Evolutionary conservation across 208 protist species (phyloP).

Genomic region (Acanthamoeba polyphaga): DNA sequence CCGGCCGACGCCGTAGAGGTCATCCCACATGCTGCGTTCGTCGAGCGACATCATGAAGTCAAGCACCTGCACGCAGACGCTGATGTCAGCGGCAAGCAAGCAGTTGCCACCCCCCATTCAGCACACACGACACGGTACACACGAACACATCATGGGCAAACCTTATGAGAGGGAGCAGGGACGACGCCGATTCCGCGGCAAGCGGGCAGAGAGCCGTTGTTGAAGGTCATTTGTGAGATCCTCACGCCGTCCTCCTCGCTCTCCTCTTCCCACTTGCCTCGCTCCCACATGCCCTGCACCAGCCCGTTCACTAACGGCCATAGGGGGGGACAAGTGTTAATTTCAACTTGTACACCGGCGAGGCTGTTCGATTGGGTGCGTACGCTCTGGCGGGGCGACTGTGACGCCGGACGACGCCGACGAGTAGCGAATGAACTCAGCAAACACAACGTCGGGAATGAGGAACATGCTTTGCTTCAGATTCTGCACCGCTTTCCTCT

Average conservation of each 20-base stretch:
- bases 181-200: background rate
- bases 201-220: constrained; percentile 21
- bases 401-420: background rate
- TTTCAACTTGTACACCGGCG: too few relatives aligned
- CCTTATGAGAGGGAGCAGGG: background rate
- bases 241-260: constrained; percentile 26
- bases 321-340: too few relatives aligned
- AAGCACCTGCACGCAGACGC: background rate
- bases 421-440: constrained; percentile 9
- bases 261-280: background rate
- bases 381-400: background rate
- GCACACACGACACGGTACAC: background rate
- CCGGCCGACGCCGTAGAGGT: constrained; percentile 36
- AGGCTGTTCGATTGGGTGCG: too few relatives aligned
- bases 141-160: too few relatives aligned
- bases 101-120: background rate
- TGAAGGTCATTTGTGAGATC: constrained; percentile 31
- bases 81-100: background rate
- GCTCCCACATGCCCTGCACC: constrained; percentile 9
- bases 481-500: background rate
- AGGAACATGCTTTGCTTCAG: background rate
- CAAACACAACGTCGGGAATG: constrained; percentile 29
- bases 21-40: constrained; percentile 48
- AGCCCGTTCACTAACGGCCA: background rate
- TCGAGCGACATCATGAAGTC: constrained; percentile 56